A percentile compares a stretch with the other conserved stretches of the same genome.
These are phyloP conservation scores for Yamadazyma triangularis DNA, from an alignment of 1,139 yeast species.

Conservation along the genomic window DNA sequence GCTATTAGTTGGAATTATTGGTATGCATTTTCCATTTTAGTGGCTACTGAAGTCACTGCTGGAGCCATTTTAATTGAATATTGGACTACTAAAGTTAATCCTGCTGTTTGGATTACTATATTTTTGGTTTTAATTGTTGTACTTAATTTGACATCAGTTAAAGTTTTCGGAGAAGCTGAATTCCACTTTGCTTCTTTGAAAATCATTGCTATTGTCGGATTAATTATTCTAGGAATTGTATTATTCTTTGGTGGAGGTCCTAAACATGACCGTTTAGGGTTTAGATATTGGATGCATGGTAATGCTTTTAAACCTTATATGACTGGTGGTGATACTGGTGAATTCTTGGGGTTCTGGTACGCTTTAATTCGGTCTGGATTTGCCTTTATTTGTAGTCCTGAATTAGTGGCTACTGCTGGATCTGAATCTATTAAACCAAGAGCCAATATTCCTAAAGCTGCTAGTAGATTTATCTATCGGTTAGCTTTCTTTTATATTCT, in stretches of 20 bases:
- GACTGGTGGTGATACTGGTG: conserved; percentile 52
- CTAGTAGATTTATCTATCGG: conserved; percentile 59
- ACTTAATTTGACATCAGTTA: conserved; percentile 39
- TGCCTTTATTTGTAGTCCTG: conserved; percentile 51
- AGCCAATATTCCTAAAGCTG: conserved; percentile 82
- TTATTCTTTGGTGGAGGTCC: conserved; percentile 37
- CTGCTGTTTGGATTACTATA: conserved; percentile 40
- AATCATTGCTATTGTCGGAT: conserved; percentile 53
- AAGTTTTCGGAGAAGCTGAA: conserved; percentile 44
- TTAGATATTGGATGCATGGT: conserved; percentile 35
- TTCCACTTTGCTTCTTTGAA: conserved; percentile 36
- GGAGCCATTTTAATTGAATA: conserved; percentile 36
- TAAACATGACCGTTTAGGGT: conserved; percentile 35
- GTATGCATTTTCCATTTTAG: conserved; percentile 30
- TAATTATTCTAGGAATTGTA: conserved; percentile 38
- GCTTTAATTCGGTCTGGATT: conserved; percentile 82
- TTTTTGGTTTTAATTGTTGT: conserved; percentile 30
- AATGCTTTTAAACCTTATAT: conserved; percentile 49
- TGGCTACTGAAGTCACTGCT: conserved; percentile 39
- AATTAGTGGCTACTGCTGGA: conserved; percentile 41
- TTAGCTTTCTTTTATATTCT: conserved; percentile 73
- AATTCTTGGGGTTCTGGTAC: conserved; percentile 61
- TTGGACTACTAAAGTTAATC: conserved; percentile 30
- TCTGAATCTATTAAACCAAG: conserved; percentile 64
- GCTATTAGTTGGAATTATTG: conserved; percentile 61